phyloP scores from a whole-genome alignment of 306 rosid genomes.

The Oemleria cerasiformis region DNA sequence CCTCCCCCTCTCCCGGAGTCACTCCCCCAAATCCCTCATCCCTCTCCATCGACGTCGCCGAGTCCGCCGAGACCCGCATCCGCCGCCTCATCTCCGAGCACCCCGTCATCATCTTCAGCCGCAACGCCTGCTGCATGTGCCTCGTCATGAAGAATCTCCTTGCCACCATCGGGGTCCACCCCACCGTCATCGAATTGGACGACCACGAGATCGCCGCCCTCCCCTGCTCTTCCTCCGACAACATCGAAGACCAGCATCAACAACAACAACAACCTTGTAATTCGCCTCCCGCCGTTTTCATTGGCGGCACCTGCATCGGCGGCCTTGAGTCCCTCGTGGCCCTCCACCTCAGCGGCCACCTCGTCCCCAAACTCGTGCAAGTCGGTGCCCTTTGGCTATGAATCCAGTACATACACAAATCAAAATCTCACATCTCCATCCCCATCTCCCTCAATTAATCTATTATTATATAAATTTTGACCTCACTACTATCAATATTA shows the following conservation, averaged over 20 bases:
- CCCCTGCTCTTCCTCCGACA: slow-evolving; percentile 26
- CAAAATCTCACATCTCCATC: background rate
- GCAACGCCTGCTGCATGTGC: slow-evolving; percentile 95
- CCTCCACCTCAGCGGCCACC: slow-evolving; percentile 92
- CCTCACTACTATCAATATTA: background rate
- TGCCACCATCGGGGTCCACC: slow-evolving; percentile 82
- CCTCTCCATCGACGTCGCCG: slow-evolving; percentile 79
- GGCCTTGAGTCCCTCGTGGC: slow-evolving; percentile 92
- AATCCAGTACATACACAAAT: background rate
- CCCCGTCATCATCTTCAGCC: slow-evolving; percentile 86
- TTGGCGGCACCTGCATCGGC: slow-evolving; percentile 76
- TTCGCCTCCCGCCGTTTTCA: slow-evolving; percentile 62
- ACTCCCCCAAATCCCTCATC: slow-evolving; percentile 34
- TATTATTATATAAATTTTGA: slow-evolving; percentile 20
- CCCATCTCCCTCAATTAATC: background rate
- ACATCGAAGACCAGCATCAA: background rate
- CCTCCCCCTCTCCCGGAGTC: background rate
- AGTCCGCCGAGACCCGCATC: slow-evolving; percentile 70
- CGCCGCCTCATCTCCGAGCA: slow-evolving; percentile 90
- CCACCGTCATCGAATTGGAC: slow-evolving; percentile 91
- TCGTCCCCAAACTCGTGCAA: slow-evolving; percentile 79
- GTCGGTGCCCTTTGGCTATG: slow-evolving; percentile 85
- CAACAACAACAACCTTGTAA: slow-evolving; percentile 16
- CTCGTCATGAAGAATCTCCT: slow-evolving; percentile 99
- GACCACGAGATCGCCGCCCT: slow-evolving; percentile 84